Conservation (phyloP, 2,329 filamentous ascomycete species). For the Periconia digitata region DNA sequence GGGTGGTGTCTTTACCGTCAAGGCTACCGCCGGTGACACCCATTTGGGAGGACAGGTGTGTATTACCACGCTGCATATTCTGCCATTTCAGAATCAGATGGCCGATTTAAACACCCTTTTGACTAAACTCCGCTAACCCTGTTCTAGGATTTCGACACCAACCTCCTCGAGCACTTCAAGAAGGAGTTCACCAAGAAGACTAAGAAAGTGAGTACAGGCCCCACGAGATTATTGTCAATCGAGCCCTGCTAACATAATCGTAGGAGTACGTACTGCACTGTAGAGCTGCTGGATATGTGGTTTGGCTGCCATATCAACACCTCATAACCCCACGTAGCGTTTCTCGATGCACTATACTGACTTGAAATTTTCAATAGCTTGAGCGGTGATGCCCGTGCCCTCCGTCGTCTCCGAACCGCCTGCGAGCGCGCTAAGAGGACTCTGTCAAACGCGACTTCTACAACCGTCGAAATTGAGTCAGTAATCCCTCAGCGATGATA, state of each 20-base stretch:
- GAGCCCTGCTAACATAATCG: conserved; percentile 26
- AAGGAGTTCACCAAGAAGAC: conserved; percentile 87
- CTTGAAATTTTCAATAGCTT: too few species aligned
- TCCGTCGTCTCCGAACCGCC: conserved; percentile 93
- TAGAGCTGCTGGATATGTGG: too few species aligned
- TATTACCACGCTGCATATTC: too few species aligned
- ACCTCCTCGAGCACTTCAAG: conserved; percentile 94
- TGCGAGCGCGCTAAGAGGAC: conserved; percentile 99
- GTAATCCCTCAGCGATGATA: too few species aligned
- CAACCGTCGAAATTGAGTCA: too few species aligned
- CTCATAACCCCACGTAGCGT: too few species aligned
- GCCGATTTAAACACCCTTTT: too few species aligned
- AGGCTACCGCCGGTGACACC: conserved; percentile 96
- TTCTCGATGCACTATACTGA: too few species aligned
- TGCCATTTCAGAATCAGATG: too few species aligned
- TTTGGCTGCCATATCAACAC: too few species aligned
- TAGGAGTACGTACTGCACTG: conserved; percentile 37
- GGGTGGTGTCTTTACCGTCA: conserved; percentile 98
- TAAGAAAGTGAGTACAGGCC: conserved; percentile 21
- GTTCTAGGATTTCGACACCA: conserved; percentile 80
- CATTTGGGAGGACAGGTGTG: conserved; percentile 78
- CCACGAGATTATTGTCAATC: not conserved
- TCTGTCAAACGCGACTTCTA: conserved; percentile 94
- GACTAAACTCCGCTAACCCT: too few species aligned
- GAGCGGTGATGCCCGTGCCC: conserved; percentile 81